phyloP scores from a whole-genome alignment of 345 rosid species.

The Gossypium turneri region DNA sequence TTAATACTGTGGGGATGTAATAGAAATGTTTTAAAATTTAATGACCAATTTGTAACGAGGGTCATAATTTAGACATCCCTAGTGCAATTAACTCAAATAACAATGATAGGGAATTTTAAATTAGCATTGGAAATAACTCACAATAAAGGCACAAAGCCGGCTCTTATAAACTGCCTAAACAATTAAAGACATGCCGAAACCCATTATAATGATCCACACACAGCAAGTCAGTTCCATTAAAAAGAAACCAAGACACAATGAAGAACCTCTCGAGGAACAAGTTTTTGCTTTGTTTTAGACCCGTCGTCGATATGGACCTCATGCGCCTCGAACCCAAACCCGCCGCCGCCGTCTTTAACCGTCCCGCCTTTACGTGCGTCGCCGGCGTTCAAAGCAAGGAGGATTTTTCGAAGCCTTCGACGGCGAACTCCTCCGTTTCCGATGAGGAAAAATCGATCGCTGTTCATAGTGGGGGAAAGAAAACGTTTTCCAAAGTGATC shows the following conservation, averaged over 20 bases:
- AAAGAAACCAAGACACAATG: neutral
- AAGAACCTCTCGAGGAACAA: slow-evolving; percentile 36
- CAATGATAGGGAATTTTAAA: too few species aligned
- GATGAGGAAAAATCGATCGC: neutral
- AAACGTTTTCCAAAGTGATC: slow-evolving; percentile 28
- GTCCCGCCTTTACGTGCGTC: neutral
- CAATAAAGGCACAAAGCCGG: neutral
- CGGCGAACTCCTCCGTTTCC: neutral
- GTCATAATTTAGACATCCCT: too few species aligned
- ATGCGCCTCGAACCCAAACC: neutral
- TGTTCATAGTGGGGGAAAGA: slow-evolving; percentile 15
- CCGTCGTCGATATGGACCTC: slow-evolving; percentile 35
- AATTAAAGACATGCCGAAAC: neutral
- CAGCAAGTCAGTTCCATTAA: neutral
- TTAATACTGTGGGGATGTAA: too few species aligned
- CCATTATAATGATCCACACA: neutral
- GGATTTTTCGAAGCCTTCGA: neutral
- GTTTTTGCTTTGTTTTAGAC: slow-evolving; percentile 41
- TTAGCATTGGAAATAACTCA: neutral
- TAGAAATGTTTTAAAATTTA: too few species aligned
- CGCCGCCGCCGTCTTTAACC: neutral
- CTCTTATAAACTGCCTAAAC: neutral
- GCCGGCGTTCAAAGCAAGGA: neutral
- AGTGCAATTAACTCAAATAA: too few species aligned
- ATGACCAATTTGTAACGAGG: too few species aligned